A percentile compares a stretch with the other conserved stretches of the same genome.
These are phyloP conservation scores for Ocimum tenuiflorum DNA, from an alignment of 257 asterid genomes.

Conservation along the genomic window DNA sequence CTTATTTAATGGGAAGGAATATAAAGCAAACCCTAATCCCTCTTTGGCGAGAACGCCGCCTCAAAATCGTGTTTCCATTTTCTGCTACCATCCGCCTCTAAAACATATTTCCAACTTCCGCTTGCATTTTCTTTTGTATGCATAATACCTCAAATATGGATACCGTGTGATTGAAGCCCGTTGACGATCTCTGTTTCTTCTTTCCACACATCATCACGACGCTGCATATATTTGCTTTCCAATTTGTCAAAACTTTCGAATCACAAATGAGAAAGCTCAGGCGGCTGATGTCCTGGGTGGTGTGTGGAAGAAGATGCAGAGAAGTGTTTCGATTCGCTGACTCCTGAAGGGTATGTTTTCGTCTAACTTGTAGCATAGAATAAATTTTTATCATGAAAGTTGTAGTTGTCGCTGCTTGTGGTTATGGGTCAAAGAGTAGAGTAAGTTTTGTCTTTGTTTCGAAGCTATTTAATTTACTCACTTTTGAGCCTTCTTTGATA, in stretches of 20 bases:
- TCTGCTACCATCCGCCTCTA: too few relatives aligned
- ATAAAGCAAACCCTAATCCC: too few relatives aligned
- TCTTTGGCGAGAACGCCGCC: too few relatives aligned
- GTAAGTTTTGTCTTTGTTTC: neutral
- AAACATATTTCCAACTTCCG: too few relatives aligned
- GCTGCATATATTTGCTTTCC: neutral
- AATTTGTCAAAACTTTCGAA: neutral
- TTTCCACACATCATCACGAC: constrained; percentile 26
- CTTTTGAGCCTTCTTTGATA: too few relatives aligned
- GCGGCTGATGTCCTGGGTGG: neutral
- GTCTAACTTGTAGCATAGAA: neutral
- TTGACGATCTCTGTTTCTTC: constrained; percentile 14
- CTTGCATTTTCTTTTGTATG: too few relatives aligned
- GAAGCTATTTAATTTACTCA: neutral
- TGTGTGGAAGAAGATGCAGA: constrained; percentile 18
- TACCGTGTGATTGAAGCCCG: neutral
- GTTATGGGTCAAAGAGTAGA: too few relatives aligned
- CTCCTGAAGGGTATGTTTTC: neutral
- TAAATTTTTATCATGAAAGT: too few relatives aligned
- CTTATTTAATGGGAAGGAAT: too few relatives aligned
- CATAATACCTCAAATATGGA: neutral
- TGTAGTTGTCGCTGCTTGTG: too few relatives aligned
- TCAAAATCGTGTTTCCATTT: too few relatives aligned
- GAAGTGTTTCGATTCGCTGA: neutral
- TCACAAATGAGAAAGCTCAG: neutral